Conservation (phyloP, 2,329 filamentous ascomycete species). For the Trichoderma atroviride region DNA sequence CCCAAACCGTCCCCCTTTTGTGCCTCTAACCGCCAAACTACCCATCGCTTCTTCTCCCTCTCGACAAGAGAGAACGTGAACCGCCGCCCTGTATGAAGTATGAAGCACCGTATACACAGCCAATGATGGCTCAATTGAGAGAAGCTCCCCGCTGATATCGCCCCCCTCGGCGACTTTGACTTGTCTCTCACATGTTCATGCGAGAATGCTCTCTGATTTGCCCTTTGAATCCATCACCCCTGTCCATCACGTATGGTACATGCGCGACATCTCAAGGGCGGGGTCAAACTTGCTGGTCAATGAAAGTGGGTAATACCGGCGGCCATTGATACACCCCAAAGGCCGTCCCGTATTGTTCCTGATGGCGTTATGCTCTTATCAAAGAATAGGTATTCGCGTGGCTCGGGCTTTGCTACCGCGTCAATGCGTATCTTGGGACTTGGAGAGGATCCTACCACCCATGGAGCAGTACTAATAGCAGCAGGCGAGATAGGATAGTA, state of each 20-base stretch:
- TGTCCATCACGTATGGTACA: constrained; percentile 1
- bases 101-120: background rate
- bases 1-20: background rate
- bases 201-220: background rate
- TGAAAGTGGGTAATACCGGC: background rate
- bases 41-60: background rate
- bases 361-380: background rate
- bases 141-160: background rate
- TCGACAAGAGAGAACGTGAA: background rate
- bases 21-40: too few relatives aligned
- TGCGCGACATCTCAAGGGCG: constrained; percentile 7
- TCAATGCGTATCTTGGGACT: background rate
- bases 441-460: background rate
- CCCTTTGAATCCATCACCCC: background rate
- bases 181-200: background rate
- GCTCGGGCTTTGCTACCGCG: background rate
- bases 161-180: background rate
- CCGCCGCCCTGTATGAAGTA: background rate
- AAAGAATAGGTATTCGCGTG: background rate
- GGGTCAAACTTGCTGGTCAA: background rate
- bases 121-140: background rate
- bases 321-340: background rate
- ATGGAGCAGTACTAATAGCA: background rate
- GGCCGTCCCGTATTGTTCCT: background rate
- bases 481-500: background rate